Conservation (phyloP, 202 grass and related monocot genomes). For the Elaeis oleifera region DNA sequence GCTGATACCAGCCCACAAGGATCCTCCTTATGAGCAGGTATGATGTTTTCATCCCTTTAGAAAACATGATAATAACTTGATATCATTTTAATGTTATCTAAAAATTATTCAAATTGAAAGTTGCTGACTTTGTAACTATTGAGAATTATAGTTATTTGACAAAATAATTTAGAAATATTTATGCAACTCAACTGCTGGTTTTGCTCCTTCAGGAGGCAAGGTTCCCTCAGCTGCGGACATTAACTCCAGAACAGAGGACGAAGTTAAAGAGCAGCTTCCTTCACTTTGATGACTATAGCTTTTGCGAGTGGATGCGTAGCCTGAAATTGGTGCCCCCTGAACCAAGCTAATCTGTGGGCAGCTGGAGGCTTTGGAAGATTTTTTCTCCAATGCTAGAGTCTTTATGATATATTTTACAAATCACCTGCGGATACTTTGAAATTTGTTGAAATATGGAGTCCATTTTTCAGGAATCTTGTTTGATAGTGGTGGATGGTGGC, state of each 20-base stretch:
- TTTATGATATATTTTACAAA: conserved; percentile 7
- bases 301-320: conserved; percentile 99
- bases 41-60: conserved; percentile 19
- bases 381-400: conserved; percentile 7
- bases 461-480: background rate
- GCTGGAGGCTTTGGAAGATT: background rate
- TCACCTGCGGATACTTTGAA: conserved; percentile 14
- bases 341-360: conserved; percentile 48
- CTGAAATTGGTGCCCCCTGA: conserved; percentile 85
- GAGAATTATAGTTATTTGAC: too few species aligned
- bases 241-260: conserved; percentile 59
- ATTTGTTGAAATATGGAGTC: too few species aligned
- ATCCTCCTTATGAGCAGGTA: conserved; percentile 99
- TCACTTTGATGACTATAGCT: conserved; percentile 80
- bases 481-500: background rate
- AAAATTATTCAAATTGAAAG: background rate
- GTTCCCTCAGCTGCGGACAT: conserved; percentile 67
- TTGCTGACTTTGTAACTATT: too few species aligned
- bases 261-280: conserved; percentile 87
- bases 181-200: too few species aligned
- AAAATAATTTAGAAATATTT: too few species aligned
- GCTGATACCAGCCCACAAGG: conserved; percentile 91
- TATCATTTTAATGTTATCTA: background rate
- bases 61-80: conserved; percentile 3
- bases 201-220: conserved; percentile 55